Conservation (phyloP, 108 stramenopile genomes). For the Pseudonitzschia delicatissima region DNA sequence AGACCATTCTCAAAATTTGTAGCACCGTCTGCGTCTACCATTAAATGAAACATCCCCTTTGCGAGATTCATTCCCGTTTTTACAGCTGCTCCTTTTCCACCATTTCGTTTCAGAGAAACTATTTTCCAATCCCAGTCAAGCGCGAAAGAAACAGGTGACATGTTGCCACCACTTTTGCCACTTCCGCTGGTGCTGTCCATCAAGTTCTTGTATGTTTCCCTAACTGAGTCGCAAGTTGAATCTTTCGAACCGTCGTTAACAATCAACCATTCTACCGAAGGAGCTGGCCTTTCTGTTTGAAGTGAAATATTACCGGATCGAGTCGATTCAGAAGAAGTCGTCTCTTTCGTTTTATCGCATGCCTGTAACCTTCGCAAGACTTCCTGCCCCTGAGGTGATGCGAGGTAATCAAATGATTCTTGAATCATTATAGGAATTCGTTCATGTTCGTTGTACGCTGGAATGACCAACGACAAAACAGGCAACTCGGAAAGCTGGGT, state of each 20-base stretch:
- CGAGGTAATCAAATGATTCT: constrained; percentile 63
- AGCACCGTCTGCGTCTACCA: constrained; percentile 87
- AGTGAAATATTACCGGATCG: no score
- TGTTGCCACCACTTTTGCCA: constrained; percentile 8
- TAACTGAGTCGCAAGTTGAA: constrained; percentile 48
- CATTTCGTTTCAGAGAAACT: constrained; percentile 45
- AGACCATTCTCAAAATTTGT: constrained; percentile 73
- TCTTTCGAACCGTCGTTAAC: constrained; percentile 86
- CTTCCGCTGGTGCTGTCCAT: constrained; percentile 29
- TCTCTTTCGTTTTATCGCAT: background rate
- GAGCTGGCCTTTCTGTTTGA: background rate
- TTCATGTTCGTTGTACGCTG: constrained; percentile 94
- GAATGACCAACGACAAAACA: constrained; percentile 81
- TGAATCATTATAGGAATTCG: constrained; percentile 87
- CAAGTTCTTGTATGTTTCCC: constrained; percentile 6
- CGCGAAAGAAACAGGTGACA: background rate
- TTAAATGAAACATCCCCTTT: constrained; percentile 54
- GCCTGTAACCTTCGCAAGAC: constrained; percentile 12
- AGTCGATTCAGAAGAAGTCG: background rate
- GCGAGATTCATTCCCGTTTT: constrained; percentile 68
- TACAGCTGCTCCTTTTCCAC: constrained; percentile 74
- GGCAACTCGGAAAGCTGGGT: constrained; percentile 3
- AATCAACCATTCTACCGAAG: constrained; percentile 76
- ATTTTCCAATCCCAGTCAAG: constrained; percentile 31
- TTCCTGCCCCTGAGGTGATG: constrained; percentile 9